Evolutionary conservation across 257 asterid genomes (phyloP).

Genomic region (Fraxinus americana): DNA sequence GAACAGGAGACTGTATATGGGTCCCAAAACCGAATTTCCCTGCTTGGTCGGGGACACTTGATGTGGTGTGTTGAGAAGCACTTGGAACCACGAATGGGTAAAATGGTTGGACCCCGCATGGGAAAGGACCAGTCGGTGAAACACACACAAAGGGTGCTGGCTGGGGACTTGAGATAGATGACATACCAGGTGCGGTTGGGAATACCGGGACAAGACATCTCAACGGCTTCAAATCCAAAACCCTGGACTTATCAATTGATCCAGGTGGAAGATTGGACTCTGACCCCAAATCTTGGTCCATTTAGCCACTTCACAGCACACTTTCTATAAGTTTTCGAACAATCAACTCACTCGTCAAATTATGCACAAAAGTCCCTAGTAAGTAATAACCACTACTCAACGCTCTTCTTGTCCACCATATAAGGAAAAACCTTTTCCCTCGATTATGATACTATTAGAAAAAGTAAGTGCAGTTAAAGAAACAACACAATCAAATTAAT

Average conservation of each 20-base stretch:
- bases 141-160: slow-evolving; percentile 86
- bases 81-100: slow-evolving; percentile 62
- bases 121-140: slow-evolving; percentile 92
- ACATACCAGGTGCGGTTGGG: slow-evolving; percentile 58
- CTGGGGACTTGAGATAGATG: slow-evolving; percentile 54
- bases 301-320: slow-evolving; percentile 23
- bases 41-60: slow-evolving; percentile 33
- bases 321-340: neutral
- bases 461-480: neutral
- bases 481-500: slow-evolving; percentile 7
- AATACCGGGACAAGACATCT: slow-evolving; percentile 80
- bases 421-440: neutral
- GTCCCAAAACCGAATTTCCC: slow-evolving; percentile 36
- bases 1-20: slow-evolving; percentile 63
- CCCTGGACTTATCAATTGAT: slow-evolving; percentile 74
- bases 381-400: slow-evolving; percentile 1
- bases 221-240: slow-evolving; percentile 73
- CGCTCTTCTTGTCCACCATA: slow-evolving; percentile 12
- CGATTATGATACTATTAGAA: neutral
- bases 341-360: slow-evolving; percentile 2
- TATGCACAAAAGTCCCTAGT: slow-evolving; percentile 24
- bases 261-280: slow-evolving; percentile 43
- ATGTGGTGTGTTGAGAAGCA: slow-evolving; percentile 37
- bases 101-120: slow-evolving; percentile 84
- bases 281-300: slow-evolving; percentile 71